These are phyloP conservation scores for Quercus rubra DNA, from an alignment of 306 rosid species.

Conservation along the genomic window DNA sequence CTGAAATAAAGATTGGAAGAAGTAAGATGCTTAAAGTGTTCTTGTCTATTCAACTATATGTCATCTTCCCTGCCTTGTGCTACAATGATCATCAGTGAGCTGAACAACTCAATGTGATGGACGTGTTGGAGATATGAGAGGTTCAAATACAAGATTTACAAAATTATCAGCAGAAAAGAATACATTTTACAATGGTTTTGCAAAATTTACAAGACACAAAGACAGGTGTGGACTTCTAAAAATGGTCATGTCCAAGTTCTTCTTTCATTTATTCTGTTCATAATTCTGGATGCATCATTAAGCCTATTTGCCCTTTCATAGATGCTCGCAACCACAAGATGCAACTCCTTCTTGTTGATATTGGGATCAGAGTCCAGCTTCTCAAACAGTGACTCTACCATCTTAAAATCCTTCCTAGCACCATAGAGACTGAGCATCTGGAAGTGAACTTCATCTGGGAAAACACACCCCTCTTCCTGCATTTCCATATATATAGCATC, in stretches of 20 bases:
- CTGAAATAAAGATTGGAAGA: background rate
- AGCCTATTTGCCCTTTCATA: constrained; percentile 76
- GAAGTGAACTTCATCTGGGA: constrained; percentile 83
- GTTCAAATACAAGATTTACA: constrained; percentile 12
- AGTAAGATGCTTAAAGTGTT: background rate
- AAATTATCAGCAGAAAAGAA: constrained; percentile 22
- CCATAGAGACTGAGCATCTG: constrained; percentile 83
- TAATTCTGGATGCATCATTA: constrained; percentile 71
- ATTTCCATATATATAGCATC: constrained; percentile 67
- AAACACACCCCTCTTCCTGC: constrained; percentile 81
- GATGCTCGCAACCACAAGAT: constrained; percentile 73
- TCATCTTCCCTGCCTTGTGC: background rate
- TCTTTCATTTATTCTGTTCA: constrained; percentile 53
- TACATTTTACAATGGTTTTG: background rate
- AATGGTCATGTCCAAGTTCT: constrained; percentile 29
- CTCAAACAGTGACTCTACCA: constrained; percentile 63
- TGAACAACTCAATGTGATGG: background rate
- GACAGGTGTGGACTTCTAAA: constrained; percentile 21
- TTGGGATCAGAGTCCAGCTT: constrained; percentile 69
- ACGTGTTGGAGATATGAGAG: background rate
- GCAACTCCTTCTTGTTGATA: constrained; percentile 83
- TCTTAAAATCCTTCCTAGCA: constrained; percentile 58
- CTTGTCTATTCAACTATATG: background rate
- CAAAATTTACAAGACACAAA: constrained; percentile 8
- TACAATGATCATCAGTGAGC: background rate